These are phyloP conservation scores for Carallia pectinifolia DNA, from an alignment of 345 rosid species.

Conservation along the genomic window DNA sequence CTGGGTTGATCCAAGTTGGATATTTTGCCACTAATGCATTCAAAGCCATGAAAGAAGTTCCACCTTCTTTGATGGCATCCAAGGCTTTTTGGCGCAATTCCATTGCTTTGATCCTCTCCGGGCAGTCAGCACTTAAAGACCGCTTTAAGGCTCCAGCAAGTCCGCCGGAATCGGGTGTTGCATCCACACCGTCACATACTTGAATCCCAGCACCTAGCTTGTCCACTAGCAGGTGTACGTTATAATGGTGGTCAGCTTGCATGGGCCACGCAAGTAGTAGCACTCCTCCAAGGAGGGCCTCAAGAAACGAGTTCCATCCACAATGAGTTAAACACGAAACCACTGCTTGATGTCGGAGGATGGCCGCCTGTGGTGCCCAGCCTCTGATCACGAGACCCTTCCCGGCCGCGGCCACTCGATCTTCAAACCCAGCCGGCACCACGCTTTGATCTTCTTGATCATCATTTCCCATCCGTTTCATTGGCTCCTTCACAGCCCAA, in stretches of 20 bases:
- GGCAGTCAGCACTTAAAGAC: not conserved
- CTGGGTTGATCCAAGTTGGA: not conserved
- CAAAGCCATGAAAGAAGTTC: constrained; percentile 11
- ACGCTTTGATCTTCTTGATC: not conserved
- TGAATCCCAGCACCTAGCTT: not conserved
- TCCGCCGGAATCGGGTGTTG: not conserved
- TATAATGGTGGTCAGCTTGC: constrained; percentile 10
- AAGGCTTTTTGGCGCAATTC: constrained; percentile 1
- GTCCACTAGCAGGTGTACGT: constrained; percentile 9
- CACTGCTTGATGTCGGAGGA: constrained; percentile 15
- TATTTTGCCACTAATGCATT: not conserved
- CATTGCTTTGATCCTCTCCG: not conserved
- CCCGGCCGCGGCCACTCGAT: constrained; percentile 1
- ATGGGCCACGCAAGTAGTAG: constrained; percentile 21
- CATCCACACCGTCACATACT: constrained; percentile 6
- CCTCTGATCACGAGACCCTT: constrained; percentile 20
- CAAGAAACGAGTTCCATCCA: constrained; percentile 22
- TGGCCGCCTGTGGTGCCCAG: constrained; percentile 22
- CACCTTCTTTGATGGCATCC: constrained; percentile 11
- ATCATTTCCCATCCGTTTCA: not conserved
- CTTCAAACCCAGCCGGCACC: constrained; percentile 12
- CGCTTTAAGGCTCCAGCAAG: not conserved
- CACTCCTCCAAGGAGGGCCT: constrained; percentile 11
- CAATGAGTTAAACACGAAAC: constrained; percentile 17
- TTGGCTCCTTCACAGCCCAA: constrained; percentile 14